A percentile compares a stretch with the other conserved stretches of the same genome.
Evolutionary conservation across 331 rosid species (phyloP).

Genomic region (Spiraea crenata): DNA sequence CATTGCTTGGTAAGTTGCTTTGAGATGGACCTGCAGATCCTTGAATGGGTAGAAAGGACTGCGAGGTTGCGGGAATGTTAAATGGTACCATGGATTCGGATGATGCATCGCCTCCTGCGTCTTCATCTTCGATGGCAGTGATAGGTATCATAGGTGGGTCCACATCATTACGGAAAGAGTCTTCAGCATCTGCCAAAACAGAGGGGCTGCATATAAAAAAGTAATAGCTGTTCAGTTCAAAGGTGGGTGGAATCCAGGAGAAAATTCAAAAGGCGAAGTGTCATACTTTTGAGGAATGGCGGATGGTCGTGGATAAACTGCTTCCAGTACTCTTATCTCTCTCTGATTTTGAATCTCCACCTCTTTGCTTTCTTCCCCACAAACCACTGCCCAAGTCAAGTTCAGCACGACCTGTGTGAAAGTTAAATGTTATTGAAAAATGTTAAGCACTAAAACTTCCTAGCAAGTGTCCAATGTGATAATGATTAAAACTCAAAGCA

Average conservation of each 20-base stretch:
- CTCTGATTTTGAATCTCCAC: constrained; percentile 63
- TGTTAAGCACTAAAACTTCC: neutral
- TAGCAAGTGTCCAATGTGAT: neutral
- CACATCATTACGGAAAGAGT: constrained; percentile 32
- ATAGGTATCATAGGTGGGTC: constrained; percentile 64
- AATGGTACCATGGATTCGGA: constrained; percentile 32
- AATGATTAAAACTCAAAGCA: neutral
- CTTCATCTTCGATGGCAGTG: constrained; percentile 89
- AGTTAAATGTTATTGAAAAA: constrained; percentile 15
- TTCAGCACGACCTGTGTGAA: constrained; percentile 59
- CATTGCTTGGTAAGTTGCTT: constrained; percentile 20
- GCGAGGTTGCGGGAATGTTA: constrained; percentile 27
- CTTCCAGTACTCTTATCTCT: constrained; percentile 91
- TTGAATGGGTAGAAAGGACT: constrained; percentile 30
- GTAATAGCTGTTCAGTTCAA: neutral
- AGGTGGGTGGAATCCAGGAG: constrained; percentile 11
- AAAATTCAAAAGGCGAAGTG: constrained; percentile 26
- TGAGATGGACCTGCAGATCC: constrained; percentile 28
- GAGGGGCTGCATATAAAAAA: constrained; percentile 54
- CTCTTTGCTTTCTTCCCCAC: constrained; percentile 93
- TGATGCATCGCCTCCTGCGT: constrained; percentile 39
- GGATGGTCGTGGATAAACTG: constrained; percentile 85
- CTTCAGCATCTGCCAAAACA: constrained; percentile 45
- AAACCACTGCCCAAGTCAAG: constrained; percentile 78
- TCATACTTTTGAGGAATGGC: constrained; percentile 89